Evolutionary conservation across 202 grass and related monocot genomes (phyloP).

Genomic region (Setaria italica): DNA sequence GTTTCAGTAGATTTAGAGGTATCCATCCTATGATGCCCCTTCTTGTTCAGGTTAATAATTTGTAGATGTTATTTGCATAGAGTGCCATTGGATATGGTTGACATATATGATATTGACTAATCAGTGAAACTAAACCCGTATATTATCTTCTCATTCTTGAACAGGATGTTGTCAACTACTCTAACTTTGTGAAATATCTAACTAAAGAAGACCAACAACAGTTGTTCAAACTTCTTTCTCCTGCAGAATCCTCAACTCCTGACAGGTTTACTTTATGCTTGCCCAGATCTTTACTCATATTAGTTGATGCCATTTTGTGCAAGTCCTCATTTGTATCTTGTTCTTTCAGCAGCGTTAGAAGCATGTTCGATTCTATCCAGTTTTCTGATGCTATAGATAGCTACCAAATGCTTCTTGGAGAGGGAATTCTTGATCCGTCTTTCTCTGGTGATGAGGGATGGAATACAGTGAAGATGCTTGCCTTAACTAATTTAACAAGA

Average conservation of each 20-base stretch:
- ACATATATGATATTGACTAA: neutral
- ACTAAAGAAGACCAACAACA: constrained; percentile 66
- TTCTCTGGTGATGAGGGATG: constrained; percentile 52
- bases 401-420: constrained; percentile 68
- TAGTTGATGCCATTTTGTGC: neutral
- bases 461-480: constrained; percentile 48
- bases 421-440: constrained; percentile 60
- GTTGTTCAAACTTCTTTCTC: constrained; percentile 69
- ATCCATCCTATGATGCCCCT: constrained; percentile 19
- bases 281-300: neutral
- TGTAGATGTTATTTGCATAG: constrained; percentile 30
- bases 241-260: constrained; percentile 55
- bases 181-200: constrained; percentile 60
- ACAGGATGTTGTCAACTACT: constrained; percentile 69
- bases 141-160: constrained; percentile 42
- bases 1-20: constrained; percentile 75
- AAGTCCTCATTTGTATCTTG: constrained; percentile 31
- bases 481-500: constrained; percentile 57
- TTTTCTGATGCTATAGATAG: constrained; percentile 60
- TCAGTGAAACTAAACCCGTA: constrained; percentile 18
- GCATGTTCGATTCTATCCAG: constrained; percentile 63
- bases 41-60: constrained; percentile 28
- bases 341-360: constrained; percentile 59
- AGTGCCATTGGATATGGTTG: constrained; percentile 3
- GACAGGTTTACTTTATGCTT: constrained; percentile 54